Percentiles rank a stretch among this genome's conserved stretches.
Evolutionary conservation across 1,139 yeast genomes (phyloP).

Genomic region (Yamadazyma pseudoaaseri): DNA sequence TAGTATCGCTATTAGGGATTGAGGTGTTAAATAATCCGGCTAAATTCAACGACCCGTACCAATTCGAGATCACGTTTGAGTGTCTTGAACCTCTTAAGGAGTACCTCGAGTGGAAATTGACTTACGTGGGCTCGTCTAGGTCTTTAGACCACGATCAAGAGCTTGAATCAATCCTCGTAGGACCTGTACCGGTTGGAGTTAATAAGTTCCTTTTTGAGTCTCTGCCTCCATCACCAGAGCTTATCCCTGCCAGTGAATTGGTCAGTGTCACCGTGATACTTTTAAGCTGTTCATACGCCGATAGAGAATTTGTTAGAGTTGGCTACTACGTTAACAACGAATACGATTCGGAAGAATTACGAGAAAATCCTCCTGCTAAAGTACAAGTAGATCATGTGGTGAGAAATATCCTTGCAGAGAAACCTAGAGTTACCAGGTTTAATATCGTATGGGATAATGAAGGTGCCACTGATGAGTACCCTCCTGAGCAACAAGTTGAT

Average conservation of each 20-base stretch:
- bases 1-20: constrained; percentile 88
- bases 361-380: constrained; percentile 91
- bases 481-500: constrained; percentile 51
- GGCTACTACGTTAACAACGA: constrained; percentile 98
- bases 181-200: constrained; percentile 97
- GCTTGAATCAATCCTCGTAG: constrained; percentile 89
- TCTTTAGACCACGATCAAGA: constrained; percentile 96
- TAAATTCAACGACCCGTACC: constrained; percentile 87
- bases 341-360: constrained; percentile 86
- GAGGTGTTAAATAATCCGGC: constrained; percentile 96
- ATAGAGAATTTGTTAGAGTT: constrained; percentile 91
- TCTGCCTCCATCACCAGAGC: constrained; percentile 94
- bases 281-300: constrained; percentile 89
- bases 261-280: constrained; percentile 93
- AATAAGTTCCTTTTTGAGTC: constrained; percentile 92
- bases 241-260: constrained; percentile 92
- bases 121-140: constrained; percentile 93
- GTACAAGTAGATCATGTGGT: constrained; percentile 95
- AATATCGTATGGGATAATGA: constrained; percentile 92
- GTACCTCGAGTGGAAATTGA: constrained; percentile 95
- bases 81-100: constrained; percentile 91
- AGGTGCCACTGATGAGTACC: constrained; percentile 66
- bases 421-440: constrained; percentile 95
- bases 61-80: constrained; percentile 95
- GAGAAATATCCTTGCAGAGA: constrained; percentile 91